These are phyloP conservation scores for Multifurca ochricompacta DNA, from an alignment of 768 basidiomycete species.

Conservation along the genomic window DNA sequence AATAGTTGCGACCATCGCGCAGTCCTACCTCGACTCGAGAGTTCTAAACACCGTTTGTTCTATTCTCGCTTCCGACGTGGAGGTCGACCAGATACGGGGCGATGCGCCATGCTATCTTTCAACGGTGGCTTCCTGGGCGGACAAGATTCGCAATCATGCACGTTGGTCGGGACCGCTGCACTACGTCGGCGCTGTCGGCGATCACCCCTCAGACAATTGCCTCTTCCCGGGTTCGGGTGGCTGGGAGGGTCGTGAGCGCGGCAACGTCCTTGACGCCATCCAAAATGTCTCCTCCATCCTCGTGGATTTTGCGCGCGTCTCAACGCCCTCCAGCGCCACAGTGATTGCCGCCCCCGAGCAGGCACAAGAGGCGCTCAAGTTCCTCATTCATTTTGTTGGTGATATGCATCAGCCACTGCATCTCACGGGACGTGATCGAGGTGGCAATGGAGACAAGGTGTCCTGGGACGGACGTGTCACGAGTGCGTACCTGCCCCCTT, in stretches of 20 bases:
- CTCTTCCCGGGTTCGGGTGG: constrained; percentile 67
- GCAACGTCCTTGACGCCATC: constrained; percentile 73
- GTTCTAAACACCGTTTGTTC: constrained; percentile 59
- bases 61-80: constrained; percentile 47
- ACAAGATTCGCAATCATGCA: constrained; percentile 44
- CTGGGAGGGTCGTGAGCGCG: constrained; percentile 50
- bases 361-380: constrained; percentile 80
- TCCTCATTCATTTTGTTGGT: constrained; percentile 88
- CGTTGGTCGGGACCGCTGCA: constrained; percentile 70
- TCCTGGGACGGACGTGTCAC: constrained; percentile 61
- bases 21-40: constrained; percentile 77
- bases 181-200: constrained; percentile 66
- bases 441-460: constrained; percentile 78
- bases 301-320: constrained; percentile 36
- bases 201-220: constrained; percentile 72
- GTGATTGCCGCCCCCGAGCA: constrained; percentile 26
- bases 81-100: constrained; percentile 27
- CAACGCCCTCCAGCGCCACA: constrained; percentile 24
- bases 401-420: constrained; percentile 95
- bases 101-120: constrained; percentile 65
- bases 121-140: constrained; percentile 84
- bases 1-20: constrained; percentile 89
- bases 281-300: constrained; percentile 66
- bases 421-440: constrained; percentile 77
- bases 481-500: constrained; percentile 40